Conservation (phyloP, 192 early-diverging fungal genomes). For the Phycomyces blakesleeanus region DNA sequence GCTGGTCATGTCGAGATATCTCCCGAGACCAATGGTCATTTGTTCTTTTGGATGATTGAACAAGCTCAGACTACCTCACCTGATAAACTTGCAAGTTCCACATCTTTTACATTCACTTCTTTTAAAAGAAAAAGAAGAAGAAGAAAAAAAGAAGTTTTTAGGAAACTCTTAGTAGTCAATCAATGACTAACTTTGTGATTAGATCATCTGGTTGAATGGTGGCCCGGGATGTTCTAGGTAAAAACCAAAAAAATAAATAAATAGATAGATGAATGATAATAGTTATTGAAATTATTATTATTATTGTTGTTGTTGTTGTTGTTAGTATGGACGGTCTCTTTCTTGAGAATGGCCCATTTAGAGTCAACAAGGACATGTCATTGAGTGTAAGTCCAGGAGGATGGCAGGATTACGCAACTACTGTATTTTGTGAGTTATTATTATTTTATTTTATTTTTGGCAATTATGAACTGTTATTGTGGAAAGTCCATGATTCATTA, state of each 20-base stretch:
- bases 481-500: no score
- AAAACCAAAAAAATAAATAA: not conserved
- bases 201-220: conserved; percentile 65
- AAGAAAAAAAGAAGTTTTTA: not conserved
- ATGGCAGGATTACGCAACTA: conserved; percentile 60
- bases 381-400: conserved; percentile 41
- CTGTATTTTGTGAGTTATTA: conserved; percentile 46
- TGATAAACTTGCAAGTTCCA: conserved; percentile 36
- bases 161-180: not conserved
- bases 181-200: not conserved
- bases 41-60: conserved; percentile 55
- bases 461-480: no score
- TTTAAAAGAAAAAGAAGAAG: not conserved
- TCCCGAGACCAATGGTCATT: conserved; percentile 22
- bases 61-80: conserved; percentile 14
- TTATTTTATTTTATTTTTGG: no score
- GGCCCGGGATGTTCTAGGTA: conserved; percentile 41
- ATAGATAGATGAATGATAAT: no score
- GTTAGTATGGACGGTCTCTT: conserved; percentile 63
- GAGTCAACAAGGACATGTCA: conserved; percentile 39
- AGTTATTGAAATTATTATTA: no score
- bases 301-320: no score
- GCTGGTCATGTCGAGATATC: conserved; percentile 47
- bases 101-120: no score
- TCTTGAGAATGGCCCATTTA: conserved; percentile 55